phyloP scores from a whole-genome alignment of 805 yeast species.

The Metschnikowia vanudenii region DNA sequence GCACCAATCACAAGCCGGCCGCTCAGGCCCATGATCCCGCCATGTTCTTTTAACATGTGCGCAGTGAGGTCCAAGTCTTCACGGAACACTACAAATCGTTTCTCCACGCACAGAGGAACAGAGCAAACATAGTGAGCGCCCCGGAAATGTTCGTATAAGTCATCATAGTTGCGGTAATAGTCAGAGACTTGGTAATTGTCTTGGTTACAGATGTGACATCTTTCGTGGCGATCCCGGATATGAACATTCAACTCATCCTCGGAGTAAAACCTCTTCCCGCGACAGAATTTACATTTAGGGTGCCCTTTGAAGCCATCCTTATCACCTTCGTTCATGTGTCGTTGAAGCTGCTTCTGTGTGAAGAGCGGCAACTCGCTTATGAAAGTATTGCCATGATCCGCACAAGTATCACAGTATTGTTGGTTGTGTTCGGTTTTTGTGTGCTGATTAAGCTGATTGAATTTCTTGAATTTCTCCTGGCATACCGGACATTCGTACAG shows the following conservation, averaged over 20 bases:
- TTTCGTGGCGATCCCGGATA: conserved; percentile 79
- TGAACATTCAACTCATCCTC: conserved; percentile 84
- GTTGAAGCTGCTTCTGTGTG: conserved; percentile 57
- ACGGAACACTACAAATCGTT: conserved; percentile 87
- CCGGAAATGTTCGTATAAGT: conserved; percentile 72
- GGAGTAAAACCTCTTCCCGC: conserved; percentile 73
- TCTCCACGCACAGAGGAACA: conserved; percentile 75
- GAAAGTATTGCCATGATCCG: conserved; percentile 73
- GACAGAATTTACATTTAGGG: conserved; percentile 83
- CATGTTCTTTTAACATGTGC: conserved; percentile 84
- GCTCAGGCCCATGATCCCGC: conserved; percentile 49
- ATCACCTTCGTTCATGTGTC: conserved; percentile 76
- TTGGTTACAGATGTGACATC: conserved; percentile 86
- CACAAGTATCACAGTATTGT: conserved; percentile 73
- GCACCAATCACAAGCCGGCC: conserved; percentile 42
- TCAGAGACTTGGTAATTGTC: conserved; percentile 53
- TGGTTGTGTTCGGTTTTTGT: conserved; percentile 60
- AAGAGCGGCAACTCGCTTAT: conserved; percentile 65
- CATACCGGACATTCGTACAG: conserved; percentile 58
- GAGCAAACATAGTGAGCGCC: conserved; percentile 73
- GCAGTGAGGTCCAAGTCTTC: conserved; percentile 84
- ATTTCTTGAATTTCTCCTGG: conserved; percentile 41
- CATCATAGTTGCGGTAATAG: conserved; percentile 75
- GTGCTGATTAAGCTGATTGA: conserved; percentile 65
- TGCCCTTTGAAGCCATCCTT: conserved; percentile 79